Base-by-base conservation (phyloP, 352 stramenopile species). In the Phytopythium mirpurense region DNA sequence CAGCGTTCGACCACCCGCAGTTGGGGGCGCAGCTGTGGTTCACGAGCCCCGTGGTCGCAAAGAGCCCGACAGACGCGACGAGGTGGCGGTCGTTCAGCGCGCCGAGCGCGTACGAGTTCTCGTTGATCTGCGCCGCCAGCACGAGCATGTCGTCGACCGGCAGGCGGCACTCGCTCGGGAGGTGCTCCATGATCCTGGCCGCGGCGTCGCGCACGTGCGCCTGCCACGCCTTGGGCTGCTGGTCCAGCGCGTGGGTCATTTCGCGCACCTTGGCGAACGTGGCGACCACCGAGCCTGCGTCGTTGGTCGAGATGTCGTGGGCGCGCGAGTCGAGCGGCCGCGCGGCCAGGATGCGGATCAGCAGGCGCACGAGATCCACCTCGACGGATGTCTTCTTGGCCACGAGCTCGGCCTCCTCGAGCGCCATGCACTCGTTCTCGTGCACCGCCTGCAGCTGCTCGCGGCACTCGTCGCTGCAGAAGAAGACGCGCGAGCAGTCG, bases 1-100 rank as follows among this genome's bases (percentile, higher is more conserved):
- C 61, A n/a, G 47, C 69, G 51, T 77, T 83, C 21, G 67, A 76
- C 67, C 69, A 83, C 10, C 57, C 74, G 60, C 66, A 74, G 44
- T 78, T 80, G 10, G 72, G 69, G 34, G 63, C 44, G 42, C 72
- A 83, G 50, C 63, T 76, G 50, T 83, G 72, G 55, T 83, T 83
- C 27, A 80, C 62, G 26, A 83, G 44, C 19, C 67, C 69, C 46
- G 54, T 70, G 37, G 75, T 63, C 3, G 69, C 59, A 36, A 83
- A 83, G 35, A 83, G 48, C 15, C 69, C 70, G 14, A 83, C 72
- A 11, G 61, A 59, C 8, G 65, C 63, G 23, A 77, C 60, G 26
- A 72, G 54, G 51, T 74, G 60, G 2, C 65, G 59, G 21, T 70
- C 65, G 32, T 75, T 63, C 42, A 72, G 26, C 12, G 69, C 70